Base-by-base conservation (phyloP, 176 grass and related monocot genomes). In the Oryza nivara region DNA sequence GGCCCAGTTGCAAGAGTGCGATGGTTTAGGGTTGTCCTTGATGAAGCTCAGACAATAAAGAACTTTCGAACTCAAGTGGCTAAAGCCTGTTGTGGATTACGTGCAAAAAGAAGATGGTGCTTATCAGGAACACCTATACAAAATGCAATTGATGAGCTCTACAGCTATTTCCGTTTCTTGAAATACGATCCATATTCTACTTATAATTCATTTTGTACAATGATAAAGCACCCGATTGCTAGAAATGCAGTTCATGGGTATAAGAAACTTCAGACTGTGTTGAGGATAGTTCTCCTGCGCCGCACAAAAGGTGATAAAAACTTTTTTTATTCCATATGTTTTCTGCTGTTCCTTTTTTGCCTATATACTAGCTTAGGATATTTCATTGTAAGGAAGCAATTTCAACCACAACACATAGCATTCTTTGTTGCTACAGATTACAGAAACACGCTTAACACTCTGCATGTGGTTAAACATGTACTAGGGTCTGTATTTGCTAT, bases 41-140 rank as follows among this genome's bases (percentile, higher is more conserved):
- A 99, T 17, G 96, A 99, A 93, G 96, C 96, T 86, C 96, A 99
- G 84, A 96, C 91, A 43, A 99, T 99, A 89, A 99, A 99, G 76
- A 99, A 99, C 85, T 85, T 92, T 51, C 90, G 93, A 80, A 99
- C 96, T 80, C 86, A 89, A 76, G 96, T 96, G 73, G 96, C 96
- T 60, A 90, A 65, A 89, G 96, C 93, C 78, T 99, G 96, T 56
- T 99, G 91, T 69, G 96, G 96, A 25, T 67, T 99, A 82, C 87
- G 96, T 83, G 96, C 96, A 22, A 99, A 99, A 87, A 90, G 86
- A 68, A 93, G 96, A 85, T 99, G 96, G 96, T 99, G 96, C 65
- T 88, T 99, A 88, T 99, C 96, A 72, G 96, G 96, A 73, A 99
- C 96, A 73, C 96, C 96, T 56, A 99, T 99, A 83, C 96, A 99